Base-by-base conservation (phyloP, 345 rosid genomes). In the Brassica carinata region DNA sequence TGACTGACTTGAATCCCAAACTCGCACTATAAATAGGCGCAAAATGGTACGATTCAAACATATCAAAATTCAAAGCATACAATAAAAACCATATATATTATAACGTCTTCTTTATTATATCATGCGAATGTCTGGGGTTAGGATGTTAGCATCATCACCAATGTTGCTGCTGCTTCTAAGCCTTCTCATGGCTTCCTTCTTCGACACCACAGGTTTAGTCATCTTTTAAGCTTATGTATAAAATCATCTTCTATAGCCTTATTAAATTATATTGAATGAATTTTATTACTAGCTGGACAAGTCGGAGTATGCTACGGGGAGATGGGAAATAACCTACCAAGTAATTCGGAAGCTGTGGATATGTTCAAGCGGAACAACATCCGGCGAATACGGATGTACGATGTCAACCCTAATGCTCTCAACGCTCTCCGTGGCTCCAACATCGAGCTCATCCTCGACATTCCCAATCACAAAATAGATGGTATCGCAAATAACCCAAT, bases 401-500 rank as follows among this genome's bases (percentile, higher is more conserved):
- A 29, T 23, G 86, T 89, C 0, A 69, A 87, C 73, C 65, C 15
- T 2, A 61, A 30, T 1, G 75, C 85, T 15, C 90, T 91, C 5
- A 23, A 75, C 29, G 89, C 94, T 19, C 84, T 89, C 7, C 61
- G 88, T 48, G 90, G 91, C 70, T 71, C 94, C 73, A 7, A 51
- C 77, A 87, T 88, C 48, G 86, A 87, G 74, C 67, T 87, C 13
- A 77, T 85, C 71, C 83, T 85, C 3, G 89, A 73, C n/a, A 18
- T 87, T 62, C 85, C 83, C 5, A 85, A 69, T 6, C 0, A 11
- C 0, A 61, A 84, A 0, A 83, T 88, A 13, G 26, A 11, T 34
- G 8, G 18, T 8, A 4, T 87, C 1, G 88, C 85, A 17, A 55
- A 81, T 5, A 72, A 61, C 64, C 89, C 85, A 77, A 23, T 36